Evolutionary conservation across 352 stramenopile species (phyloP).

Genomic region (Plasmopara halstedii): DNA sequence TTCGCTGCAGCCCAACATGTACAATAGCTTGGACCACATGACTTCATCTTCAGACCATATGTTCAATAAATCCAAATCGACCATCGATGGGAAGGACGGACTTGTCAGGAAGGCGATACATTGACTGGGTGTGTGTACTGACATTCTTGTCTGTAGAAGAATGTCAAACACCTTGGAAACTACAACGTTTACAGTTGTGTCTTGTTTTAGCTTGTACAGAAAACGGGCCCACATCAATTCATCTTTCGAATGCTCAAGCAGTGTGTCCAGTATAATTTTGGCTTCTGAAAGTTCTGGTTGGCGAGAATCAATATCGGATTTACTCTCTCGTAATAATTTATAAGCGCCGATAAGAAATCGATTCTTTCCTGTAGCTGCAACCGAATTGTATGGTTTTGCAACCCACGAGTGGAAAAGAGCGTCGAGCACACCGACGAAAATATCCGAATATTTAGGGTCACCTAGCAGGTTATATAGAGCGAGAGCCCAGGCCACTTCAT

Average conservation of each 20-base stretch:
- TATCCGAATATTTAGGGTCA: no score
- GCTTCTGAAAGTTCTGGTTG: neutral
- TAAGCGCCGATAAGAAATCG: neutral
- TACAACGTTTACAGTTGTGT: neutral
- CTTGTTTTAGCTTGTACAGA: neutral
- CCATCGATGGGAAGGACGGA: neutral
- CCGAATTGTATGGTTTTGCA: no score
- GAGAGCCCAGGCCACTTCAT: no score
- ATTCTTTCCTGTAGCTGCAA: neutral
- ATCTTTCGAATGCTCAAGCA: neutral
- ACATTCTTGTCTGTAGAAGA: neutral
- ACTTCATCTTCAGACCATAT: neutral
- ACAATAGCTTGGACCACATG: neutral
- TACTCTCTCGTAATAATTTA: neutral
- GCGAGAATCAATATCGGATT: neutral
- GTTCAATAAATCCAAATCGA: neutral
- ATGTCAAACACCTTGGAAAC: neutral
- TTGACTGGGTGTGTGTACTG: neutral
- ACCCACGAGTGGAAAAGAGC: no score
- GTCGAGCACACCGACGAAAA: no score
- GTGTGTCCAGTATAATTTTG: neutral
- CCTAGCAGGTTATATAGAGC: no score
- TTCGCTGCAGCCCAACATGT: neutral
- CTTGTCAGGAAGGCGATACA: neutral
- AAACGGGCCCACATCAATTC: neutral